Evolutionary conservation across 176 grass and related monocot genomes (phyloP), one percentile per base, ranked within the genome.

Genomic region (Dendrocalamus sinicus): DNA sequence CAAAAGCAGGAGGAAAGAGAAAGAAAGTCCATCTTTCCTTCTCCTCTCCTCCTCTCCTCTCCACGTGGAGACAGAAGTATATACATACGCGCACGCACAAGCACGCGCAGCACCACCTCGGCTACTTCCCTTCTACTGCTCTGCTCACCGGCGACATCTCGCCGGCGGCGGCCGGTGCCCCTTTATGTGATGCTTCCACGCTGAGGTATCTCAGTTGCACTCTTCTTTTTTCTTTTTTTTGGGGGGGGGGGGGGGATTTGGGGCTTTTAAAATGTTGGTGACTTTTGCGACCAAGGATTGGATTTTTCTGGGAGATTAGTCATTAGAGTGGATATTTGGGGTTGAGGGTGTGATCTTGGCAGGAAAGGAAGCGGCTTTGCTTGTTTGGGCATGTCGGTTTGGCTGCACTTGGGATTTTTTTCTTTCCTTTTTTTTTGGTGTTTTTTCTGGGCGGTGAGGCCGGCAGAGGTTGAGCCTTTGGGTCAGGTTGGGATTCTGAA

Each of bases 1-100:
- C 57, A 80, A 58, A 78, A 15, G 76, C 67, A 30, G 45, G 32
- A 47, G 43, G 19, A 68, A 32, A 77, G 4, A 77, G 2, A 35
- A 39, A 7, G 17, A 61, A 26, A 47, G 16, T 66, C 37, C 47
- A 37, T 75, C 60, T 48, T 35, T 43, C 35, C 12, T 37, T 7
- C 64, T 35, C 15, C n/a, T 11, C n/a, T n/a, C n/a, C 44, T 53
- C 67, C 71, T 32, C 73, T 73, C 68, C 44, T 60, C 66, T 28
- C 79, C 89, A 91, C 85, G 85, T 91, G 85, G 70, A 71, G 24
- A 73, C 46, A 30, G 71, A 30, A 63, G 74, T 62, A 76, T 80
- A 76, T 70, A 76, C 70, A 45, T 66, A 55, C 54, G 10, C 70
- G 12, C 76, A 15, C 37, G 37, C 63, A 3, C 69, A 1, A 1